These are phyloP conservation scores for Aspergillus ochraceus DNA, from an alignment of 2,329 filamentous ascomycete genomes.

Conservation along the genomic window DNA sequence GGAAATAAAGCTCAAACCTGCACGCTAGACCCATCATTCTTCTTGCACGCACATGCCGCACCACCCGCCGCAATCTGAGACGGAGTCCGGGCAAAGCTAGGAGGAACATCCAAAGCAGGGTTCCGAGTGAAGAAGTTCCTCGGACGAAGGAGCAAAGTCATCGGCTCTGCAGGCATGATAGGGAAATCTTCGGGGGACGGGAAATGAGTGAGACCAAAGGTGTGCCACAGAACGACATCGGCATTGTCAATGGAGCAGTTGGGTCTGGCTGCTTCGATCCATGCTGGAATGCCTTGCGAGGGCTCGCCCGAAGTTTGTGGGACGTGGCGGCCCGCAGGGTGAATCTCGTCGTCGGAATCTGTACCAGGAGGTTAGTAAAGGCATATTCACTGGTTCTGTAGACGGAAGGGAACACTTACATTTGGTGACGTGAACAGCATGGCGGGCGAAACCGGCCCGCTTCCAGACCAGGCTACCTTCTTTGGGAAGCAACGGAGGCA, in stretches of 20 bases:
- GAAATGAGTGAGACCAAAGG: conserved; percentile 88
- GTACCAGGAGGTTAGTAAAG: background rate
- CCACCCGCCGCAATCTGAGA: conserved; percentile 60
- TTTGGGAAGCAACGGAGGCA: conserved; percentile 76
- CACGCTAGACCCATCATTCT: conserved; percentile 41
- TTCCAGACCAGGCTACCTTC: conserved; percentile 83
- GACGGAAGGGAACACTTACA: conserved; percentile 58
- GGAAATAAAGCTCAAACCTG: conserved; percentile 27
- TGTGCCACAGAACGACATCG: conserved; percentile 90
- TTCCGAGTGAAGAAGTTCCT: conserved; percentile 81
- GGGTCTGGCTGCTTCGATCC: conserved; percentile 68
- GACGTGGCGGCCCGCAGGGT: conserved; percentile 83
- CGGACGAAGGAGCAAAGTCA: conserved; percentile 75
- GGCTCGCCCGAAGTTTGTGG: conserved; percentile 83
- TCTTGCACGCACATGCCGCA: conserved; percentile 35
- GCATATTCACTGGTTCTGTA: background rate
- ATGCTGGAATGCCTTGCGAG: conserved; percentile 69
- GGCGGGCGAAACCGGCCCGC: conserved; percentile 80
- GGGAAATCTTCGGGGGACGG: conserved; percentile 88
- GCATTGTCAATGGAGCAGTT: conserved; percentile 71
- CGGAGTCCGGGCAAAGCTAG: conserved; percentile 71
- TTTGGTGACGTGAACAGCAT: conserved; percentile 84
- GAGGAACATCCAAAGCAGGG: conserved; percentile 77
- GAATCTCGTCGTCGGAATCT: conserved; percentile 79
- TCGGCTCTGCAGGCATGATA: conserved; percentile 84